Conservation (phyloP, 768 basidiomycete genomes). For the Phylloporus scabripes region DNA sequence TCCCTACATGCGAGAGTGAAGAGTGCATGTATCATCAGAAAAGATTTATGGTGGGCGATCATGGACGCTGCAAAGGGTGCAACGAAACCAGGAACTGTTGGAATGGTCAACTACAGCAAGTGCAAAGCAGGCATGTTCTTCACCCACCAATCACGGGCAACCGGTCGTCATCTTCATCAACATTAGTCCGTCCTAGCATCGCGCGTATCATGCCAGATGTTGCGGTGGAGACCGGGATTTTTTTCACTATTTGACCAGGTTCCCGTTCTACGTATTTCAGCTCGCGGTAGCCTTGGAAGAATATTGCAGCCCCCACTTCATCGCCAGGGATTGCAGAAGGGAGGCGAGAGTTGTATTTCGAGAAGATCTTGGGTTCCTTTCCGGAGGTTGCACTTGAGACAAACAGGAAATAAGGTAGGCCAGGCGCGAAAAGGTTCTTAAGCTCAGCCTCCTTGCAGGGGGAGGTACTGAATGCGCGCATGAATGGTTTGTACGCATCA, state of each 20-base stretch:
- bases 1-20: conserved; percentile 4
- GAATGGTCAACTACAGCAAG: neutral
- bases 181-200: neutral
- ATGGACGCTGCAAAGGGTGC: conserved; percentile 3
- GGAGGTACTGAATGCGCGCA: neutral
- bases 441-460: conserved; percentile 10
- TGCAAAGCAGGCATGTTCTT: neutral
- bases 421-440: conserved; percentile 11
- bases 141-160: neutral
- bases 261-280: conserved; percentile 1
- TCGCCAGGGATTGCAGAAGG: neutral
- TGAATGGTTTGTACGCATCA: conserved; percentile 10
- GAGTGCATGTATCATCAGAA: conserved; percentile 9
- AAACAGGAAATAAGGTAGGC: conserved; percentile 4
- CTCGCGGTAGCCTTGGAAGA: neutral
- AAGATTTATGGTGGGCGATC: conserved; percentile 1
- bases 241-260: neutral
- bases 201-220: neutral
- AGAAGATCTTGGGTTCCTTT: conserved; percentile 1
- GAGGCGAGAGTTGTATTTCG: neutral
- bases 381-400: conserved; percentile 10
- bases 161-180: conserved; percentile 1
- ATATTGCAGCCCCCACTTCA: neutral
- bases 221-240: neutral
- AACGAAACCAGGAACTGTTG: neutral